Evolutionary conservation across 108 stramenopile genomes (phyloP), one percentile per base, ranked within the genome.

Genomic region (Nitzschia inconspicua): DNA sequence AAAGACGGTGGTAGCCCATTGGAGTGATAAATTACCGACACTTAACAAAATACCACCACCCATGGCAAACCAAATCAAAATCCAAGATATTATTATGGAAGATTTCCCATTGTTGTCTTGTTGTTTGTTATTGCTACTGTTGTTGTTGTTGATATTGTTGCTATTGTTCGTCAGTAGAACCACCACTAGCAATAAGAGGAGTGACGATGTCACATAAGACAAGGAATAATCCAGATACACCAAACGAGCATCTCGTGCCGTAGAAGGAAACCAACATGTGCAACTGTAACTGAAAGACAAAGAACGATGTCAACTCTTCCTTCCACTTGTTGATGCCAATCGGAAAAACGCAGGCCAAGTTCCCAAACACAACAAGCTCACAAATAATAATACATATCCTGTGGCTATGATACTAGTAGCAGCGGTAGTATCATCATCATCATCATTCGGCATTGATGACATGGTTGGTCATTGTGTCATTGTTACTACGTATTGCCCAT

Each of bases 271-370:
- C 8, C 61, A 22, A 11, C 46, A 68, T 2, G 20, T 0, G 7
- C 14, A 22, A 30, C 24, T n/a, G 29, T 25, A 57, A n/a, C 40
- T 60, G 40, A 34, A 34, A 30, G 29, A 19, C 7, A 60, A 48
- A 16, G n/a, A 4, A 27, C 23, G 8, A 11, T 16, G 54, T 10
- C 61, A 22, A 11, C 46, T 60, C 2, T 19, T 0, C 3, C 11
- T 18, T 16, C 26, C n/a, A 13, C 29, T 41, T 23, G 54, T 63
- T 26, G 49, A 42, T 20, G 39, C 9, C 13, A 63, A 54, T n/a
- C 73, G 59, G 46, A 74, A 52, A 19, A 75, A 44, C 6, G 74
- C 74, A 11, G 74, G 74, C 74, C 74, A 75, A 41, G 65, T 75
- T 44, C 74, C 74, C 27, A 75, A 52, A 47, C 65, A 75, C 31